Evolutionary conservation across 1,139 yeast genomes (phyloP).

Genomic region (Chernovozyma sophiae-reginae): DNA sequence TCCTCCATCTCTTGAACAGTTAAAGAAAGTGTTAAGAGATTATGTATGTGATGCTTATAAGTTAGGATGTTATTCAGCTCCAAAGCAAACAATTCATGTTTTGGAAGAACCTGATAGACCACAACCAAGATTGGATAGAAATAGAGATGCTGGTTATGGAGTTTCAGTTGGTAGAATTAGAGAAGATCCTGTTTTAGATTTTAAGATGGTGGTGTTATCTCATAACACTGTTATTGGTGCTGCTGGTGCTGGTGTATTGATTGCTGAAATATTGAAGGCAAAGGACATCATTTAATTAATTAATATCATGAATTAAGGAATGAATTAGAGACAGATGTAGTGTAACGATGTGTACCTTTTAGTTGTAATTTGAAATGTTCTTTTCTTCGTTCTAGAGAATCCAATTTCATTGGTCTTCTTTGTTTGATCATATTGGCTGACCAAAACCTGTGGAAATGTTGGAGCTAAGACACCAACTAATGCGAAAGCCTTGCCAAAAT

Average conservation of each 20-base stretch:
- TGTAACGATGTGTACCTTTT: too few relatives aligned
- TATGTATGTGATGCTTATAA: slow-evolving; percentile 82
- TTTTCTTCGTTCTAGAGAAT: too few relatives aligned
- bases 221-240: slow-evolving; percentile 98
- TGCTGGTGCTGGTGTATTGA: slow-evolving; percentile 97
- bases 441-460: too few relatives aligned
- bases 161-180: slow-evolving; percentile 95
- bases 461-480: too few relatives aligned
- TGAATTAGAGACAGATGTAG: too few relatives aligned
- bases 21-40: slow-evolving; percentile 64
- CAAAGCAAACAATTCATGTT: slow-evolving; percentile 86
- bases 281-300: slow-evolving; percentile 58
- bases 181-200: slow-evolving; percentile 88
- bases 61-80: slow-evolving; percentile 86
- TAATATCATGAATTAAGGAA: too few relatives aligned
- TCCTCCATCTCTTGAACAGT: slow-evolving; percentile 78
- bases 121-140: slow-evolving; percentile 96
- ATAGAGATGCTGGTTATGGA: slow-evolving; percentile 91
- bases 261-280: slow-evolving; percentile 84
- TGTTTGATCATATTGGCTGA: too few relatives aligned
- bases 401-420: too few relatives aligned
- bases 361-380: too few relatives aligned
- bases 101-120: slow-evolving; percentile 92
- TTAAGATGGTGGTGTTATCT: slow-evolving; percentile 92
- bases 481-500: too few relatives aligned